Evolutionary conservation across 768 basidiomycete genomes (phyloP), one percentile per base, ranked within the genome.

Genomic region (Lyophyllum semitale): DNA sequence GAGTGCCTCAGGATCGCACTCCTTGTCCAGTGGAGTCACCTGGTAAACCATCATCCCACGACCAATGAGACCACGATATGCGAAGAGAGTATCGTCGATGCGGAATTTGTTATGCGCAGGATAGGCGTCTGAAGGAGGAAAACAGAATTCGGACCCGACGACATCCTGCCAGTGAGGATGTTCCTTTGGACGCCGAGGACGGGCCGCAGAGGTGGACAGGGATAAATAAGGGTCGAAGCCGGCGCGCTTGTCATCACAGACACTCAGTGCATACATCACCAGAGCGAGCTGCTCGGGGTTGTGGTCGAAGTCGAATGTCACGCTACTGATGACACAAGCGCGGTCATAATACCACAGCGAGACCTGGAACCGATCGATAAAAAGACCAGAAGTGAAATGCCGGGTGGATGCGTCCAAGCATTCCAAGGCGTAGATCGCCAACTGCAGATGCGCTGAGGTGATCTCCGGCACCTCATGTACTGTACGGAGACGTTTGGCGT

Each of bases 331-430:
- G 9, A 63, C 51, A 7, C 64, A 65, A 8, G 55, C 41, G 9
- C 67, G 56, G 52, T 73, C 69, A 32, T 51, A 66, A 51, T 70
- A 71, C 64, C 64, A 68, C 6, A 71, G 46, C 1, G 55, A 60
- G 11, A 70, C 46, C 9, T 25, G 25, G 4, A 46, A 58, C 23
- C 56, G 25, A 18, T 65, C 53, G 13, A 71, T 55, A 33, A 62
- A 60, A 18, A 70, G 40, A 2, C 69, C 65, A 9, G 65, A 55
- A 0, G 48, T 41, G 37, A 59, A 68, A 40, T 59, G 53, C 1
- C 68, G 59, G 32, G 53, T 54, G 9, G 53, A 53, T 1, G 54
- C 44, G 12, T 37, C 51, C 54, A n/a, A 55, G 55, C 27, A 69
- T 22, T 46, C 26, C 26, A 29, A 18, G 9, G 45, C 30, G 26